Base-by-base conservation (phyloP, 1,284 basidiomycete genomes). In the Irpex lacteus region DNA sequence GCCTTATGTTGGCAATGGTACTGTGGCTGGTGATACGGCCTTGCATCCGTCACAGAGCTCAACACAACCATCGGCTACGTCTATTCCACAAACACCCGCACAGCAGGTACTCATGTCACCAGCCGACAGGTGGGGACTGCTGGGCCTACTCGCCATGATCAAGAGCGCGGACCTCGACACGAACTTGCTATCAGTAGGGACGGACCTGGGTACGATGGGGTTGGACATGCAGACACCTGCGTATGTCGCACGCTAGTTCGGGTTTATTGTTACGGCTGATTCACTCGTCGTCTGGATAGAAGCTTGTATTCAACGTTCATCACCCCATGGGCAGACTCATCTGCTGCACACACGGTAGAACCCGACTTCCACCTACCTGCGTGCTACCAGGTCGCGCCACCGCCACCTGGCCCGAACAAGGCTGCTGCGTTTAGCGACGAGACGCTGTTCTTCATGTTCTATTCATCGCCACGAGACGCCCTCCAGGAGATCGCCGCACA, bases 401-500 rank as follows among this genome's bases (percentile, higher is more conserved):
- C 94, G 34, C 89, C 95, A 57, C 92, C 94, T 49, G 93, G 95
- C 5, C 91, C 94, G 65, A 86, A 80, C 69, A 99, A 98, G 80
- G 91, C 94, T 37, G 83, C 85, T 7, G 90, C 91, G 67, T 98
- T 99, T 77, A 92, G 91, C 73, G 97, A 99, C 77, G 97, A 99
- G 80, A 98, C 97, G 34, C 80, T 99, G 47, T 98, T 99, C 80
- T 98, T 95, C 85, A 97, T 98, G 87, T 99, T 99, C 82, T 99
- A 99, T 80, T 91, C 94, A 65, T 91, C 89, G 76, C 95, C 97
- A 63, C 83, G 95, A 72, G 97, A 99, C 78, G 88, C 92, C 37
- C 81, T 98, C 67, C 97, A 99, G 77, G 96, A 98, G 78, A 87
- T 96, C 58, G 97, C 97, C 11, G 95, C 96, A 53, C 92, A 95